Base-by-base conservation (phyloP, 495 filamentous ascomycete genomes). In the Penicillium turbatum region DNA sequence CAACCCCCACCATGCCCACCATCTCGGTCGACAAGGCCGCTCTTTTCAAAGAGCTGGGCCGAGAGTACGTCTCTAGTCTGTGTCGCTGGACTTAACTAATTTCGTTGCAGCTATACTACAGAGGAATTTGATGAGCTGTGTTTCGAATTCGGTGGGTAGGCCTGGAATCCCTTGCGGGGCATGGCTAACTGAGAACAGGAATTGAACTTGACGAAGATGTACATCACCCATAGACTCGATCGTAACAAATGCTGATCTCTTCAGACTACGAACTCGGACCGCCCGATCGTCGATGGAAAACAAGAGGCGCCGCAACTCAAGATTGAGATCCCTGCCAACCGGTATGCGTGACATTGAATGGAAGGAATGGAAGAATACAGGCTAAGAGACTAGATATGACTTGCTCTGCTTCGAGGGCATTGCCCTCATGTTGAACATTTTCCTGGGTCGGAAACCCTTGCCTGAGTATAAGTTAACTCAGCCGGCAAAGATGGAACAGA, bases 401-500 rank as follows among this genome's bases (percentile, higher is more conserved):
- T 86, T 97, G 84, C 84, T 99, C 27, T 99, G 93, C 67, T 96
- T 97, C 74, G 93, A 99, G 73, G 93, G 93, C 42, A 95, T 99
- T 67, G 86, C 90, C 45, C 80, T 96, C 61, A 92, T 92, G 83
- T 80, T 99, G 50, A 96, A 96, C 65, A 88, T 99, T 71, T 99
- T 97, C 85, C 73, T 86, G 49, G 87, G 83, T 45, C 86, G 84
- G 57, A 74, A 80, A 45, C 66, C 79, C 13, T 76, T 89, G 38
- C 95, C 93, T 55, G 88, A 89, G 52, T 97, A 87, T 74, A 81
- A 72, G 69, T 71, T 95, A 44, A 79, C 81, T 40, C 72, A 86
- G 46, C 88, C 91, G 1, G 72, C 84, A 41, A 77, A 93, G 66
- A 68, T 91, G 48, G 80, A 96, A 61, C 85, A 78, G 53, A 87